These are phyloP conservation scores for Rhizophlyctis rosea DNA, from an alignment of 192 early-diverging fungal genomes.

Conservation along the genomic window DNA sequence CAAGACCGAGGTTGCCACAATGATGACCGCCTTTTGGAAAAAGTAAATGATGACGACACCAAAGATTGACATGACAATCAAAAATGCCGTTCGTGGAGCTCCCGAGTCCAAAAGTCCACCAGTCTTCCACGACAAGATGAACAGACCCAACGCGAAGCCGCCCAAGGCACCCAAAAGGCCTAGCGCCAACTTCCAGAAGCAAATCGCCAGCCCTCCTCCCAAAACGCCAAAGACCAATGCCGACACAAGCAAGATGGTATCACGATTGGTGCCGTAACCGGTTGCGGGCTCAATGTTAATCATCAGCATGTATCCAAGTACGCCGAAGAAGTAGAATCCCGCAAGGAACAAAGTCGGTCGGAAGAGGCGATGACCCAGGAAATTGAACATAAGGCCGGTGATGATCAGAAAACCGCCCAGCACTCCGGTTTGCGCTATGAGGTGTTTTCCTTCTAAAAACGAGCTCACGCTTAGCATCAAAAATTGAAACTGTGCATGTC, in stretches of 20 bases:
- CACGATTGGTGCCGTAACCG: slow-evolving; percentile 16
- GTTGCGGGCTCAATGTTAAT: slow-evolving; percentile 18
- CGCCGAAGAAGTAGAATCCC: slow-evolving; percentile 20
- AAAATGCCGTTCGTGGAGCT: slow-evolving; percentile 15
- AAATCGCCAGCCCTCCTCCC: slow-evolving; percentile 23
- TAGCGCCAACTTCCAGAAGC: slow-evolving; percentile 21
- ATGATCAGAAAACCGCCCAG: slow-evolving; percentile 13
- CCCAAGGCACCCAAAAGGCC: slow-evolving; percentile 27
- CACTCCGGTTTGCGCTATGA: slow-evolving; percentile 11
- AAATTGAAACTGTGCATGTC: no score
- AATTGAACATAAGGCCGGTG: slow-evolving; percentile 23
- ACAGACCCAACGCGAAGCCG: slow-evolving; percentile 26
- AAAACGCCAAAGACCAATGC: slow-evolving; percentile 22
- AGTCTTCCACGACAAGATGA: slow-evolving; percentile 15
- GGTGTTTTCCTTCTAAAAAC: neutral
- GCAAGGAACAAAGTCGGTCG: slow-evolving; percentile 23
- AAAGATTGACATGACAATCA: slow-evolving; percentile 17
- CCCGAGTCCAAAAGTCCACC: slow-evolving; percentile 17
- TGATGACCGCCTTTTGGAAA: slow-evolving; percentile 29
- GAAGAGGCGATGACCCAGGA: slow-evolving; percentile 30
- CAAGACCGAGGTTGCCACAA: slow-evolving; percentile 21
- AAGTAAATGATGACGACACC: slow-evolving; percentile 16
- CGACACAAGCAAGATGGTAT: slow-evolving; percentile 15
- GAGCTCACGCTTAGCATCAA: neutral
- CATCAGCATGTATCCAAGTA: slow-evolving; percentile 2